Percentiles rank a stretch among this genome's conserved stretches.
phyloP scores from a whole-genome alignment of 306 rosid species.

The Casuarina cunninghamiana region DNA sequence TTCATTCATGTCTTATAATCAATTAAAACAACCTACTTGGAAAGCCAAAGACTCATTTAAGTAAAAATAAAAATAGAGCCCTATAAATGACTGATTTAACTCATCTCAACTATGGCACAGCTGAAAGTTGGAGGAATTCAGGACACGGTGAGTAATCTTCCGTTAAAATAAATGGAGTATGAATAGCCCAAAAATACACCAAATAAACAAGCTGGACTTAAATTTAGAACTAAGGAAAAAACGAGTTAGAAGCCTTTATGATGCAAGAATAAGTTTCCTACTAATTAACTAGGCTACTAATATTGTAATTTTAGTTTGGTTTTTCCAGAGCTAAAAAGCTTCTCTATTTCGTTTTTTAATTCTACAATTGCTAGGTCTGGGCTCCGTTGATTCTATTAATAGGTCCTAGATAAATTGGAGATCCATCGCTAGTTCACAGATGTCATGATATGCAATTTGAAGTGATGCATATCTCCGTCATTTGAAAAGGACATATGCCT shows the following conservation, averaged over 20 bases:
- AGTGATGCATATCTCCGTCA: neutral
- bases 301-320: neutral
- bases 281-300: no score
- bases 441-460: neutral
- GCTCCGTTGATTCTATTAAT: neutral
- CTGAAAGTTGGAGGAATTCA: neutral
- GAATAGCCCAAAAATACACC: neutral
- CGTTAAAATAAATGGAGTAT: neutral
- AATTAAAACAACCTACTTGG: neutral
- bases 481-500: neutral
- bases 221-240: neutral
- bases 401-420: neutral
- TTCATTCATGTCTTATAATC: constrained; percentile 23
- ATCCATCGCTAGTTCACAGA: neutral
- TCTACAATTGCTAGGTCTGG: neutral
- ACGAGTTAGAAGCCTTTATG: neutral
- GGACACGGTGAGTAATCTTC: neutral
- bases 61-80: neutral
- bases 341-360: neutral
- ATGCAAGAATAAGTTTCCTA: no score
- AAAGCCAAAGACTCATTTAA: neutral
- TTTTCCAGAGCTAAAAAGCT: neutral
- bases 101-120: neutral
- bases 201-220: neutral
- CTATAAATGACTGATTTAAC: neutral